A percentile compares a stretch with the other conserved stretches of the same genome.
Conservation (phyloP, 2,329 filamentous ascomycete species). For the Arthroderma uncinatum region DNA sequence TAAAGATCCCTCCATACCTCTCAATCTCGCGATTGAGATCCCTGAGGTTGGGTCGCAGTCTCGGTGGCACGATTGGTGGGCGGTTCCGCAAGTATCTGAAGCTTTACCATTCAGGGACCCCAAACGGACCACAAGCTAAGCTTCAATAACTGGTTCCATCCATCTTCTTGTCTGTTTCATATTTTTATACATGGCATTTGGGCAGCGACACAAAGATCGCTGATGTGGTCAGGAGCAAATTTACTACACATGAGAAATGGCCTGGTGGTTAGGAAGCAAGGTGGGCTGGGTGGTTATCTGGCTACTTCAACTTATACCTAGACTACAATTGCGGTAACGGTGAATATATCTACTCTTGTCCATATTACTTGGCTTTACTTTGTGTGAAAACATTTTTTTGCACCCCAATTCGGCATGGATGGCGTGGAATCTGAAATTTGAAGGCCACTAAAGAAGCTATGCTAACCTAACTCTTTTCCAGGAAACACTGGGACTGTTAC, state of each 20-base stretch:
- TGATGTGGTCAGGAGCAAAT: background rate
- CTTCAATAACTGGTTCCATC: no score
- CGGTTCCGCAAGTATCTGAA: conserved; percentile 30
- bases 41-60: conserved; percentile 29
- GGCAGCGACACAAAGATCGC: background rate
- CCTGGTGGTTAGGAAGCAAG: background rate
- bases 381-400: no score
- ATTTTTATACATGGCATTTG: background rate
- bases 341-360: background rate
- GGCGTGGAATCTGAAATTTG: background rate
- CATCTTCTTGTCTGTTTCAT: background rate
- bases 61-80: conserved; percentile 39
- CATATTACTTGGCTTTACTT: background rate
- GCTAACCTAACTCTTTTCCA: background rate
- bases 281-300: background rate
- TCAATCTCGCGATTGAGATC: conserved; percentile 27
- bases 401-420: no score
- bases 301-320: background rate
- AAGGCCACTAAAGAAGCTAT: no score
- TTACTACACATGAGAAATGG: background rate
- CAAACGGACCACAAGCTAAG: background rate
- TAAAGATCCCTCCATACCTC: conserved; percentile 2
- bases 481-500: background rate
- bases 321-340: background rate
- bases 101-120: conserved; percentile 7